Percentiles rank a stretch among this genome's conserved stretches.
These are phyloP conservation scores for Talaromyces sp. DNA, from an alignment of 2,329 filamentous ascomycete genomes.

Conservation along the genomic window DNA sequence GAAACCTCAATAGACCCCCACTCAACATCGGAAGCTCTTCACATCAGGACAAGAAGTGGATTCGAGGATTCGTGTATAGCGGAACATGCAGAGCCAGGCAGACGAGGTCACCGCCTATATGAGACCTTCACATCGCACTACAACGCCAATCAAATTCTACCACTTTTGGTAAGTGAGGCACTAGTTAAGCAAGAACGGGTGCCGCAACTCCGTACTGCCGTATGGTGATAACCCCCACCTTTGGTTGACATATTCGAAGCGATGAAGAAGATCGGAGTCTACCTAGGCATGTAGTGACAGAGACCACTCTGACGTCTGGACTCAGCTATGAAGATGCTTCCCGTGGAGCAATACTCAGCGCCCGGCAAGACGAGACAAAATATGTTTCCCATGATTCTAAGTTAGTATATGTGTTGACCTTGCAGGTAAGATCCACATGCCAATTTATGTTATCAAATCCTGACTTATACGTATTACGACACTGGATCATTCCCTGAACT, in stretches of 20 bases:
- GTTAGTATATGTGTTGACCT: too few species aligned
- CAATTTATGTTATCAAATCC: background rate
- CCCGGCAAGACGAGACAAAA: too few species aligned
- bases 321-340: too few species aligned
- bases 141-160: background rate
- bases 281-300: background rate
- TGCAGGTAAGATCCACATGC: background rate
- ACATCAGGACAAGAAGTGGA: background rate
- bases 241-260: background rate
- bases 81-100: background rate
- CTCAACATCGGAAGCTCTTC: background rate
- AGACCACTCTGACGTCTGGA: background rate
- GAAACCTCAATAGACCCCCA: background rate
- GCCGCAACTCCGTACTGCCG: background rate
- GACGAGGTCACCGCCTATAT: background rate
- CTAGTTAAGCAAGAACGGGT: background rate
- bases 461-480: background rate
- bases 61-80: background rate
- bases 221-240: conserved; percentile 1
- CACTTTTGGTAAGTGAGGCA: background rate
- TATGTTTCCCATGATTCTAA: too few species aligned
- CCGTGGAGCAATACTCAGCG: too few species aligned
- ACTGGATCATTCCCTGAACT: background rate
- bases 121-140: background rate
- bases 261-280: background rate